Evolutionary conservation across 345 rosid genomes (phyloP).

Genomic region (Arabidopsis arenosa): DNA sequence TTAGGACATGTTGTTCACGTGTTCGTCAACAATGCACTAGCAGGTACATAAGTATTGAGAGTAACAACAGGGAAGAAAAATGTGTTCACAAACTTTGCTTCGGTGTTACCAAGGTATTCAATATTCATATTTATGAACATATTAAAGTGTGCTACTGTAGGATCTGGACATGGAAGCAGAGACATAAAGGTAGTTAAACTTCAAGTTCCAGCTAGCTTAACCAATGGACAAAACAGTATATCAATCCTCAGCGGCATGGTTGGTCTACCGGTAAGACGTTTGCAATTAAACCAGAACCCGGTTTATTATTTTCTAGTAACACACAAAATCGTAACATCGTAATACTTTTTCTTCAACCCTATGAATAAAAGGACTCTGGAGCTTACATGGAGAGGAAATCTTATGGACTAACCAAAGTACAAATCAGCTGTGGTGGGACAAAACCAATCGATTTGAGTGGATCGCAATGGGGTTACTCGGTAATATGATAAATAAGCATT

Average conservation of each 20-base stretch:
- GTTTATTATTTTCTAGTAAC: background rate
- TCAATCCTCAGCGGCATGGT: conserved; percentile 85
- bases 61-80: background rate
- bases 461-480: conserved; percentile 85
- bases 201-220: conserved; percentile 51
- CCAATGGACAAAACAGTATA: conserved; percentile 61
- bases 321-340: background rate
- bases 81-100: conserved; percentile 1
- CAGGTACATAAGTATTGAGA: conserved; percentile 47
- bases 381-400: conserved; percentile 66
- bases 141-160: conserved; percentile 42
- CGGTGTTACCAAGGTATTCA: background rate
- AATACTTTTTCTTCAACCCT: background rate
- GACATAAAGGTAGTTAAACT: conserved; percentile 54
- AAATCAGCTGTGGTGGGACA: conserved; percentile 46
- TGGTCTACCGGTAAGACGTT: conserved; percentile 76
- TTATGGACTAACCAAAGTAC: conserved; percentile 59
- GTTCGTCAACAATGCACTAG: conserved; percentile 57
- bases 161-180: conserved; percentile 75
- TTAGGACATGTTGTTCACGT: conserved; percentile 73
- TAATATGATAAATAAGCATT: conserved; percentile 11
- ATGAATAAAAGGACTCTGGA: conserved; percentile 73
- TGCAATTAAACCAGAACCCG: background rate
- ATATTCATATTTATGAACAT: background rate
- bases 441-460: conserved; percentile 50